Conservation (phyloP, 768 basidiomycete genomes). For the Phlegmacium glaucopus region DNA sequence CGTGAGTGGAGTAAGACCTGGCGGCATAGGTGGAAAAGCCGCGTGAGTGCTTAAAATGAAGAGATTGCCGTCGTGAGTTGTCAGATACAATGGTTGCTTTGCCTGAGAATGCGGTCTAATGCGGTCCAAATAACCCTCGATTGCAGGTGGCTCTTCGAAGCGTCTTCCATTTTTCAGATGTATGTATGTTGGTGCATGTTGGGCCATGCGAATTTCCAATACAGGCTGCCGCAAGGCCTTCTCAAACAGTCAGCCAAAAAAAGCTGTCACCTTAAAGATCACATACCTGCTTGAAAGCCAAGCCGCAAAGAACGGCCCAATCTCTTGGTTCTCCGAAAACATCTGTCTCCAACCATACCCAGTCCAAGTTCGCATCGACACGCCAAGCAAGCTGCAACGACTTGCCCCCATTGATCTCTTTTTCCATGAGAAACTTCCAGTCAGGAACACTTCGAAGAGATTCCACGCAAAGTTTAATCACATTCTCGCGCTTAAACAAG, state of each 20-base stretch:
- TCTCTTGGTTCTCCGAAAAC: conserved; percentile 55
- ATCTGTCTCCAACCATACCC: conserved; percentile 77
- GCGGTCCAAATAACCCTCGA: conserved; percentile 86
- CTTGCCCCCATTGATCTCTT: conserved; percentile 50
- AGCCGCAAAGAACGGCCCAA: conserved; percentile 75
- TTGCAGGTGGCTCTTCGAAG: conserved; percentile 70
- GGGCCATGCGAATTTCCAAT: conserved; percentile 72
- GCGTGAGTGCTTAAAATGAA: conserved; percentile 52
- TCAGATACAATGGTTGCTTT: conserved; percentile 63
- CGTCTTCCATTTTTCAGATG: conserved; percentile 42
- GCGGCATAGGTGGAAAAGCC: conserved; percentile 70
- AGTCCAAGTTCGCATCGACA: conserved; percentile 69
- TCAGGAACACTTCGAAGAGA: conserved; percentile 53
- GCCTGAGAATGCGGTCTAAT: conserved; percentile 55
- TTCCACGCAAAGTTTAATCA: conserved; percentile 60
- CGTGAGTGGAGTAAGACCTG: conserved; percentile 40
- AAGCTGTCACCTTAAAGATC: background rate
- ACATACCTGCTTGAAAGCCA: conserved; percentile 69
- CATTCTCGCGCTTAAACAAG: conserved; percentile 56
- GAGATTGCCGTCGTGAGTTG: conserved; percentile 69
- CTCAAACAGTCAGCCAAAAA: background rate
- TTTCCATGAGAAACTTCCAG: conserved; percentile 60
- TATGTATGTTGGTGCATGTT: conserved; percentile 56
- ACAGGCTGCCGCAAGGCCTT: conserved; percentile 42
- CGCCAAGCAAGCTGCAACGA: conserved; percentile 79